phyloP scores from a whole-genome alignment of 1,139 yeast species.

The Lodderomyces jiufengensis region DNA sequence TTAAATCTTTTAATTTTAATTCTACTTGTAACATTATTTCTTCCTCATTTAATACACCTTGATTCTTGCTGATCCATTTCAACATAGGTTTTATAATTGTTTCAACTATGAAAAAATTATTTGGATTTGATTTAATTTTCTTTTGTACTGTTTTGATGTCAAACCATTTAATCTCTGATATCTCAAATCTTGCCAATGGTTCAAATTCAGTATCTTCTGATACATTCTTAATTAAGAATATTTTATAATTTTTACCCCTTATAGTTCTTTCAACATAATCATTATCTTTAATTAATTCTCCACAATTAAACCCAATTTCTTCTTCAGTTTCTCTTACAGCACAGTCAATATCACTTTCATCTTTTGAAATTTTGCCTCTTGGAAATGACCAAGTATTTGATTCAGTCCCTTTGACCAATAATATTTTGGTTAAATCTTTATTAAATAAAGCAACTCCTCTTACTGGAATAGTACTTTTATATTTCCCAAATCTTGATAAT shows the following conservation, averaged over 20 bases:
- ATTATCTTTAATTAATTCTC: slow-evolving; percentile 60
- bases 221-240: slow-evolving; percentile 72
- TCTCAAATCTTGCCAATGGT: slow-evolving; percentile 87
- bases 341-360: slow-evolving; percentile 85
- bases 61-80: slow-evolving; percentile 53
- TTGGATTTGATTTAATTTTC: slow-evolving; percentile 37
- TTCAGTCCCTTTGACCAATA: slow-evolving; percentile 84
- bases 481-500: slow-evolving; percentile 69
- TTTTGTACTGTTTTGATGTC: slow-evolving; percentile 36
- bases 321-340: slow-evolving; percentile 93
- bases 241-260: slow-evolving; percentile 80
- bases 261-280: slow-evolving; percentile 81
- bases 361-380: slow-evolving; percentile 92
- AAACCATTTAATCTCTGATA: slow-evolving; percentile 52
- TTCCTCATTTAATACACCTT: slow-evolving; percentile 50
- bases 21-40: slow-evolving; percentile 58
- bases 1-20: slow-evolving; percentile 54
- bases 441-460: slow-evolving; percentile 92
- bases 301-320: slow-evolving; percentile 91
- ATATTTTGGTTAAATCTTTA: slow-evolving; percentile 60
- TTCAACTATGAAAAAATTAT: slow-evolving; percentile 54
- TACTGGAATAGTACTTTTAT: slow-evolving; percentile 90
- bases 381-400: slow-evolving; percentile 94
- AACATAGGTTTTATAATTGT: slow-evolving; percentile 60
- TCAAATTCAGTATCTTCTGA: slow-evolving; percentile 72